Evolutionary conservation across 768 basidiomycete genomes (phyloP).

Genomic region (Suillus discolor): DNA sequence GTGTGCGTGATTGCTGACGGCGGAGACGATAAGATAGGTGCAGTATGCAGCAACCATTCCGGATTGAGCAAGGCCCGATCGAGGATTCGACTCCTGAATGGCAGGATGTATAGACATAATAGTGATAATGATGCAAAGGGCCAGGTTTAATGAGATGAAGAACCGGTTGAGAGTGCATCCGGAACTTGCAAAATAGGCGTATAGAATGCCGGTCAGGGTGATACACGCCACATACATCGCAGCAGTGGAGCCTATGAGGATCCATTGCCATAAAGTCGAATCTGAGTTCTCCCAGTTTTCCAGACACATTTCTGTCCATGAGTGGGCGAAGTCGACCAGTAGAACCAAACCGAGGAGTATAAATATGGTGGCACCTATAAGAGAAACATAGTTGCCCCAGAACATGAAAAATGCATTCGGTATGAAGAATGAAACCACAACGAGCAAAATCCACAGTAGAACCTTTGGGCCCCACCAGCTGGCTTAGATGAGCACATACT

Average conservation of each 20-base stretch:
- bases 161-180: conserved; percentile 94
- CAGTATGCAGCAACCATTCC: conserved; percentile 98
- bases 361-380: conserved; percentile 92
- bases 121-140: conserved; percentile 77
- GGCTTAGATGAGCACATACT: conserved; percentile 19
- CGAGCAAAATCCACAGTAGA: conserved; percentile 82
- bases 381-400: conserved; percentile 92
- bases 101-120: conserved; percentile 80
- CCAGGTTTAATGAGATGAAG: conserved; percentile 95
- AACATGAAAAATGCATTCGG: conserved; percentile 98
- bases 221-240: conserved; percentile 84
- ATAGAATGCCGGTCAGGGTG: conserved; percentile 85
- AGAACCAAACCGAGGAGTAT: conserved; percentile 97
- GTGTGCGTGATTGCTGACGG: conserved; percentile 90
- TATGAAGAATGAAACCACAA: conserved; percentile 87
- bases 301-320: conserved; percentile 96
- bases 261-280: conserved; percentile 94
- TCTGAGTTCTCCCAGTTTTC: conserved; percentile 91
- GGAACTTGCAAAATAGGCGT: conserved; percentile 86
- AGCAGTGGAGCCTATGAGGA: conserved; percentile 92
- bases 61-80: conserved; percentile 92
- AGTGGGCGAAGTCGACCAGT: conserved; percentile 97
- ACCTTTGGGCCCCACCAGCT: conserved; percentile 99
- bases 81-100: conserved; percentile 91
- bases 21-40: conserved; percentile 93